These are phyloP conservation scores for Huntiella decipiens DNA, from an alignment of 2,329 filamentous ascomycete species.

Conservation along the genomic window DNA sequence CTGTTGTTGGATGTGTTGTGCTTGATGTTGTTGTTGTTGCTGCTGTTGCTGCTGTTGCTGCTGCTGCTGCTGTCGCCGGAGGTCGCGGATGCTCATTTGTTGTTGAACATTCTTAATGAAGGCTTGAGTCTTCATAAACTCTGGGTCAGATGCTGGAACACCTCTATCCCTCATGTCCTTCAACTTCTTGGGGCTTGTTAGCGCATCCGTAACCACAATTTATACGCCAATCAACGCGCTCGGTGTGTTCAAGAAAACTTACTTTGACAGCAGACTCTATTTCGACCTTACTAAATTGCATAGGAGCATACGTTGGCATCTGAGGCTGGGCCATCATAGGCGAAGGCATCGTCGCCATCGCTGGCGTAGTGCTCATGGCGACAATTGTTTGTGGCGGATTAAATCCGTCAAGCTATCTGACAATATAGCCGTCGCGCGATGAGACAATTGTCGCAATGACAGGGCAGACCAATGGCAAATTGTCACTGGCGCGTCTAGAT, in stretches of 20 bases:
- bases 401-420: no score
- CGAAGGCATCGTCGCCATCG: constrained; percentile 11
- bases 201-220: neutral
- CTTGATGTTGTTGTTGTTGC: constrained; percentile 22
- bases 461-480: no score
- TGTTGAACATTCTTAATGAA: constrained; percentile 56
- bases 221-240: neutral
- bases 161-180: constrained; percentile 76
- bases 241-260: neutral
- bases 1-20: constrained; percentile 23
- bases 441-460: no score
- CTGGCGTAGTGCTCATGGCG: constrained; percentile 5
- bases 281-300: constrained; percentile 7
- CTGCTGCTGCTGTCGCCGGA: constrained; percentile 25
- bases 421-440: no score
- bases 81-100: constrained; percentile 30
- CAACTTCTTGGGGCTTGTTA: constrained; percentile 43
- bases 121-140: constrained; percentile 65
- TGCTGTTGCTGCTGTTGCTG: constrained; percentile 25
- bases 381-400: neutral
- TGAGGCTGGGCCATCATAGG: constrained; percentile 10
- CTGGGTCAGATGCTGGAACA: constrained; percentile 64
- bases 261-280: constrained; percentile 10
- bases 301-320: constrained; percentile 2
- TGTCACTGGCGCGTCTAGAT: no score